Conservation (phyloP, 2,329 filamentous ascomycete species). For the Fusarium succisae region DNA sequence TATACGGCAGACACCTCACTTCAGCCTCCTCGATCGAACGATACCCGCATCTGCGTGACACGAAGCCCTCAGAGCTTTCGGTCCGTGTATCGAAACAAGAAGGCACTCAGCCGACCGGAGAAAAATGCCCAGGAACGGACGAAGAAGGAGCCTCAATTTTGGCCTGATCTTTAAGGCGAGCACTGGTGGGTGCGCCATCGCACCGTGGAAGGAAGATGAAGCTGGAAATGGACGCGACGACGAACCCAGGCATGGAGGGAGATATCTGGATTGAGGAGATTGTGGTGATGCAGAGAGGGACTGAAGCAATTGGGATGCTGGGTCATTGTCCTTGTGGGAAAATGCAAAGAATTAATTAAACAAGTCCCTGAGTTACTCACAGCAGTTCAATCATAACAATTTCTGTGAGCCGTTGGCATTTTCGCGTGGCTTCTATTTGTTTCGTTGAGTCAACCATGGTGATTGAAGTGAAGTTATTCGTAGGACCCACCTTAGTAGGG, state of each 20-base stretch:
- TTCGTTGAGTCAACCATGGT: not conserved
- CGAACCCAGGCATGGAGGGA: not conserved
- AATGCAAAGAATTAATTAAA: not conserved
- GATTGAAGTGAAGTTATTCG: not conserved
- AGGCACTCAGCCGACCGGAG: not conserved
- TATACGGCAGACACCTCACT: not conserved
- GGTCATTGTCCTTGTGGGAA: not conserved
- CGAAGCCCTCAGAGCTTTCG: not conserved
- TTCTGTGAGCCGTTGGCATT: not conserved
- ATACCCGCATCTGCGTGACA: not conserved
- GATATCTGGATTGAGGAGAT: not conserved
- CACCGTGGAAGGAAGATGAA: not conserved
- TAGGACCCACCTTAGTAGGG: not conserved
- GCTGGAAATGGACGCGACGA: not conserved
- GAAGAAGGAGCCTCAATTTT: not conserved
- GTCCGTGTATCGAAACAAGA: not conserved
- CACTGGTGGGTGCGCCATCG: not conserved
- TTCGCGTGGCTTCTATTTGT: not conserved
- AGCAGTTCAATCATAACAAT: accelerated
- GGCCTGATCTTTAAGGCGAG: not conserved
- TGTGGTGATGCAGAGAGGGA: not conserved
- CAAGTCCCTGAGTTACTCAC: not conserved
- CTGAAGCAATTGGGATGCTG: not conserved
- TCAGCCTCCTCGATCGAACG: not conserved
- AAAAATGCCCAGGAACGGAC: not conserved